Conservation (phyloP, 306 rosid species). For the Cicer bijugum region DNA sequence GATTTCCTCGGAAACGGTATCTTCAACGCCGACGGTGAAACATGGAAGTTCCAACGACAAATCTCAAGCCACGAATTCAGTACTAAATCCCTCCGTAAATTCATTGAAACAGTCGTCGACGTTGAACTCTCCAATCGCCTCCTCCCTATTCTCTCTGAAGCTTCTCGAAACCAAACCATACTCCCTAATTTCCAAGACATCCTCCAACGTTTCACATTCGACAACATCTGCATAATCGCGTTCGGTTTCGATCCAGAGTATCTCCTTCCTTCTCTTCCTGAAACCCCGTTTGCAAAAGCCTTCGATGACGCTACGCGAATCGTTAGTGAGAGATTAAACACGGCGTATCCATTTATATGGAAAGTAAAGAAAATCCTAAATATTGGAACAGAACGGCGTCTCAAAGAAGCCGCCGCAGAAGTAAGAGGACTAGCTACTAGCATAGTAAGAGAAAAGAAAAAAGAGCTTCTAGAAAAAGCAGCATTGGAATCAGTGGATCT, state of each 20-base stretch:
- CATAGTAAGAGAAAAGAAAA: conserved; percentile 55
- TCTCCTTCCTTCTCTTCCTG: conserved; percentile 57
- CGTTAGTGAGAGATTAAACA: conserved; percentile 46
- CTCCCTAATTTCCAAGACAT: conserved; percentile 62
- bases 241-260: conserved; percentile 72
- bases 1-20: conserved; percentile 77
- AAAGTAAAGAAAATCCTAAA: conserved; percentile 44
- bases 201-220: conserved; percentile 75
- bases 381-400: conserved; percentile 55
- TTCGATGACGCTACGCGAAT: conserved; percentile 54
- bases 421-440: conserved; percentile 55
- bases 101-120: conserved; percentile 67
- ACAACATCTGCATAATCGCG: conserved; percentile 68
- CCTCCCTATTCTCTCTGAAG: conserved; percentile 52
- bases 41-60: conserved; percentile 72
- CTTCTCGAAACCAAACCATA: not conserved
- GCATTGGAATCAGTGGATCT: conserved; percentile 51
- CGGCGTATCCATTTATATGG: conserved; percentile 49
- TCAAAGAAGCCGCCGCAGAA: conserved; percentile 38
- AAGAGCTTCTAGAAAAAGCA: conserved; percentile 42
- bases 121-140: conserved; percentile 59
- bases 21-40: conserved; percentile 58
- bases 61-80: conserved; percentile 61
- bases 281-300: conserved; percentile 57
- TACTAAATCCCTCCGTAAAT: conserved; percentile 59